Evolutionary conservation across 176 grass and related monocot species (phyloP).

Genomic region (Aegilops tauschii): DNA sequence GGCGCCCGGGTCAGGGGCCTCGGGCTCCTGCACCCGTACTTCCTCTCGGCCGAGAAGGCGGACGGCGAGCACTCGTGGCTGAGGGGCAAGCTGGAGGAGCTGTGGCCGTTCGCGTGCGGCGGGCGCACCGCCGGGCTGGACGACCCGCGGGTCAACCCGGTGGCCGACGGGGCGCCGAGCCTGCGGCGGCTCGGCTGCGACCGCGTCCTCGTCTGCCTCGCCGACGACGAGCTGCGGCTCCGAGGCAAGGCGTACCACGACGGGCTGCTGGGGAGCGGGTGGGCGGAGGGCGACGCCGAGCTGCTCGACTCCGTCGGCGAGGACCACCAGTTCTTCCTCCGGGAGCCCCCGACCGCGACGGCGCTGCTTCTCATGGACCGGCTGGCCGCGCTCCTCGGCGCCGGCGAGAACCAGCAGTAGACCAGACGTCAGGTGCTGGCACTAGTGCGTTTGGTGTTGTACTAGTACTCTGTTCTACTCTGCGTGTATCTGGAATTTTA

Average conservation of each 20-base stretch:
- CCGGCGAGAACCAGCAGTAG: too few species aligned
- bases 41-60: neutral
- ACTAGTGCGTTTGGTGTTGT: too few species aligned
- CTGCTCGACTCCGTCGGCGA: conserved; percentile 13
- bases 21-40: conserved; percentile 32
- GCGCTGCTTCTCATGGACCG: conserved; percentile 23
- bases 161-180: conserved; percentile 28
- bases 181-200: conserved; percentile 22
- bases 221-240: conserved; percentile 23
- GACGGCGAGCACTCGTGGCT: conserved; percentile 15
- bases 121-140: neutral
- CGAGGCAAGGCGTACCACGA: conserved; percentile 17
- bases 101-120: conserved; percentile 31
- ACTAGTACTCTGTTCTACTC: too few species aligned
- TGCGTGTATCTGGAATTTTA: too few species aligned
- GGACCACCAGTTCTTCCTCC: conserved; percentile 11
- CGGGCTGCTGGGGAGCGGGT: conserved; percentile 2
- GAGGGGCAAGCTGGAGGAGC: conserved; percentile 33
- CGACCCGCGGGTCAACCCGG: conserved; percentile 41
- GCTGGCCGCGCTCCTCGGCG: neutral
- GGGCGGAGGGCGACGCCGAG: neutral
- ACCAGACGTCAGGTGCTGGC: too few species aligned
- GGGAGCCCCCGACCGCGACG: neutral
- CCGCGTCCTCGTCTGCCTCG: conserved; percentile 9
- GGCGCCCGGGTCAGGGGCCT: conserved; percentile 17